Evolutionary conservation across 2,329 filamentous ascomycete species (phyloP).

Genomic region (Calonectria hawksworthii): DNA sequence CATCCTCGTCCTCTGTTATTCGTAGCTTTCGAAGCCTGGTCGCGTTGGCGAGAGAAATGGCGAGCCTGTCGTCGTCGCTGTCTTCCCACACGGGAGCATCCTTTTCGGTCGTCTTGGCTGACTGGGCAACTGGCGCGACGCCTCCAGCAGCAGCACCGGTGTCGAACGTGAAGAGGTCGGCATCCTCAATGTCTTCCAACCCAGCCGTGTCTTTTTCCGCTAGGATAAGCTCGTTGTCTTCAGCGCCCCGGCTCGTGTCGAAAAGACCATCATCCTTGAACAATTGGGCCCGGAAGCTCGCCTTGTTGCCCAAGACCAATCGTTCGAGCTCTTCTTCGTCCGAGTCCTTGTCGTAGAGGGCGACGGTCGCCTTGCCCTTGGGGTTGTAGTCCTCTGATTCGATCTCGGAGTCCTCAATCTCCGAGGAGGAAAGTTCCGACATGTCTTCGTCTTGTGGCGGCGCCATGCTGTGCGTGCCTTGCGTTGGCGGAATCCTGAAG

Average conservation of each 20-base stretch:
- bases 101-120: conserved; percentile 42
- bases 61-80: conserved; percentile 92
- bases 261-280: conserved; percentile 65
- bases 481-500: conserved; percentile 31
- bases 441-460: conserved; percentile 47
- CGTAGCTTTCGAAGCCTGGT: conserved; percentile 87
- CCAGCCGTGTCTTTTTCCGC: conserved; percentile 63
- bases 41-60: conserved; percentile 84
- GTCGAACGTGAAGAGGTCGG: conserved; percentile 89
- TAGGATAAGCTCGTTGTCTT: conserved; percentile 50
- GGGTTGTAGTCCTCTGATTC: conserved; percentile 45
- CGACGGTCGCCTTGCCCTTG: conserved; percentile 48
- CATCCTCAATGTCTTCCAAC: conserved; percentile 78
- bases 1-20: conserved; percentile 83
- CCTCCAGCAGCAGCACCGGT: conserved; percentile 63
- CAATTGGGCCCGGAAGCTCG: conserved; percentile 83
- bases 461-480: conserved; percentile 46
- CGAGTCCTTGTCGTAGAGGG: conserved; percentile 77
- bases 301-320: conserved; percentile 88
- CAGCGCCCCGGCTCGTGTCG: conserved; percentile 49
- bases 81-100: conserved; percentile 86
- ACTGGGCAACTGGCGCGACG: conserved; percentile 49
- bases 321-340: conserved; percentile 89
- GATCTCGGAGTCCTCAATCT: conserved; percentile 45
- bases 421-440: conserved; percentile 47